Evolutionary conservation across 768 basidiomycete species (phyloP).

Genomic region (Calocybe indica): DNA sequence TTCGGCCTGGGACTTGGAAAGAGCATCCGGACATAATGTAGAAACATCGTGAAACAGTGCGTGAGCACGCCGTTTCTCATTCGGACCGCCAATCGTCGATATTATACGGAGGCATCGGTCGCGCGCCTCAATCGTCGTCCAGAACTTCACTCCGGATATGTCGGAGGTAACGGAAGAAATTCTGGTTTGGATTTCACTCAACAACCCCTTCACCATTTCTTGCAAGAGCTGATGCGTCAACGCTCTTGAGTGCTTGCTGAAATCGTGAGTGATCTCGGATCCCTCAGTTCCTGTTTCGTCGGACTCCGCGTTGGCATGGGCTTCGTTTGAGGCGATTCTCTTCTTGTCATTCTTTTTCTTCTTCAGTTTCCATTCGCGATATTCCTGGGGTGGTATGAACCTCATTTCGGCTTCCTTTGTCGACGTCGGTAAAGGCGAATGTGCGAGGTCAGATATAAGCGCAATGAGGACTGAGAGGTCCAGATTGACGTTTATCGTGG

Average conservation of each 20-base stretch:
- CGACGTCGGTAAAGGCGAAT: conserved; percentile 55
- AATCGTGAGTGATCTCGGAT: conserved; percentile 27
- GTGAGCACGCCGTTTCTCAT: conserved; percentile 57
- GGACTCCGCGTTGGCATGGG: conserved; percentile 3
- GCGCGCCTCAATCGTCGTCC: conserved; percentile 76
- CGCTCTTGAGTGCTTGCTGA: conserved; percentile 59
- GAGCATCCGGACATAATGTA: conserved; percentile 6
- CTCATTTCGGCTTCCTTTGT: conserved; percentile 53
- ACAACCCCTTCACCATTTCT: conserved; percentile 60
- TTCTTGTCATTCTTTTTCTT: conserved; percentile 17
- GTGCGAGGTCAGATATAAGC: conserved; percentile 76
- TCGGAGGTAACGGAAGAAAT: conserved; percentile 18
- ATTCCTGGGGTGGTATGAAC: conserved; percentile 55
- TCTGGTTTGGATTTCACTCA: conserved; percentile 58
- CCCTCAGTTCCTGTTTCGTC: conserved; percentile 19
- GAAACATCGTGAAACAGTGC: conserved; percentile 47
- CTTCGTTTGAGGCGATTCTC: conserved; percentile 5
- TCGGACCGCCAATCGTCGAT: conserved; percentile 68
- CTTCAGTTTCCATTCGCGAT: conserved; percentile 55
- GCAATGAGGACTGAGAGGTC: conserved; percentile 86
- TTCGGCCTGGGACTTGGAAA: conserved; percentile 24
- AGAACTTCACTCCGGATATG: conserved; percentile 48
- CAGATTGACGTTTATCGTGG: conserved; percentile 64
- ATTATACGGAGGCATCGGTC: conserved; percentile 73
- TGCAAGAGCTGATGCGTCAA: conserved; percentile 67